A percentile compares a stretch with the other conserved stretches of the same genome.
phyloP scores from a whole-genome alignment of 495 filamentous ascomycete genomes.

The Xylaria acuta region DNA sequence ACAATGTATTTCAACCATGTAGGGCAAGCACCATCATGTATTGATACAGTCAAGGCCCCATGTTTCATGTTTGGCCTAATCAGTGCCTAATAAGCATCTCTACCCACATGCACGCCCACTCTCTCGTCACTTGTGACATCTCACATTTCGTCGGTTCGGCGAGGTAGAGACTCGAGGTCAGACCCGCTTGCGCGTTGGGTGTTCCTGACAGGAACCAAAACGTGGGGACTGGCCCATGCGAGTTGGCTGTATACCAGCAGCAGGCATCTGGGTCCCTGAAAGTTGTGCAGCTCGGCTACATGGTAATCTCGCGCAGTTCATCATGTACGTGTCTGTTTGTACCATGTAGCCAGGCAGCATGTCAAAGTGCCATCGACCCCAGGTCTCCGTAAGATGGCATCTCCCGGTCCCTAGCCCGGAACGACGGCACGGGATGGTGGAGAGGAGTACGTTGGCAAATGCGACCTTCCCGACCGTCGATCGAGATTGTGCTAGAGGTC shows the following conservation, averaged over 20 bases:
- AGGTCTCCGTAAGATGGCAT: neutral
- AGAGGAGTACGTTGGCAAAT: neutral
- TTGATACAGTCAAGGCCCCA: neutral
- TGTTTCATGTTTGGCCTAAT: neutral
- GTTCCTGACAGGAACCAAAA: constrained; percentile 26
- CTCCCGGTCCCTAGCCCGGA: neutral
- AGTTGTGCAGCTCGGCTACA: constrained; percentile 22
- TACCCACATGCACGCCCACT: neutral
- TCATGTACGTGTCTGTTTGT: constrained; percentile 13
- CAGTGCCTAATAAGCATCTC: constrained; percentile 3
- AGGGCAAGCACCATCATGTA: neutral
- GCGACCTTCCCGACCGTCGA: neutral
- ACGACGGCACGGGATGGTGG: neutral
- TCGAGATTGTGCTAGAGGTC: constrained; percentile 6
- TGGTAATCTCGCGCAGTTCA: neutral
- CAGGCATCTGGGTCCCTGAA: neutral
- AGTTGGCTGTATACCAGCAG: constrained; percentile 18
- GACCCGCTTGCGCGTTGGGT: constrained; percentile 23
- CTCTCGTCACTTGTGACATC: constrained; percentile 13
- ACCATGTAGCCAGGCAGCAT: constrained; percentile 16
- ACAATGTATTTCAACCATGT: neutral
- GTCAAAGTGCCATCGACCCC: constrained; percentile 1
- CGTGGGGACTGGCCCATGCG: constrained; percentile 20
- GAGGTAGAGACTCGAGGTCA: constrained; percentile 1
- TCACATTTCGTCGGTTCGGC: constrained; percentile 7